Conservation (phyloP, 179 eudicot species). For the Beta lomatogona region DNA sequence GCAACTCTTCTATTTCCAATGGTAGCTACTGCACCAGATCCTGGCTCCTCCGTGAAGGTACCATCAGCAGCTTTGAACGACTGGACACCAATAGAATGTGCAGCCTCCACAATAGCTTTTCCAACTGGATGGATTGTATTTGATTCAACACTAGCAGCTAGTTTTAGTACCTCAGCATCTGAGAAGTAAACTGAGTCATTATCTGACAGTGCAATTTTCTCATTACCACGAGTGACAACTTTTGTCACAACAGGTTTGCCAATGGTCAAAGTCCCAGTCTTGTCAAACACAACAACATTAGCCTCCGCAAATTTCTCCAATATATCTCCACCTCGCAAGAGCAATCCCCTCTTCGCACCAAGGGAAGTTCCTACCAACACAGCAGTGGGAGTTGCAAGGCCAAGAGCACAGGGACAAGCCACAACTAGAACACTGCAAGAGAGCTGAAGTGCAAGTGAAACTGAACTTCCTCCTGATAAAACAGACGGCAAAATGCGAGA, state of each 20-base stretch:
- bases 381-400: slow-evolving; percentile 99
- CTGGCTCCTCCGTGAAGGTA: slow-evolving; percentile 92
- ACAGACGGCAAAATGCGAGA: slow-evolving; percentile 67
- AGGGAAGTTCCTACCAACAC: slow-evolving; percentile 99
- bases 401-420: slow-evolving; percentile 99
- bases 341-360: slow-evolving; percentile 93
- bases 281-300: slow-evolving; percentile 85
- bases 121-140: slow-evolving; percentile 98
- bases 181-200: slow-evolving; percentile 38
- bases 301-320: slow-evolving; percentile 85
- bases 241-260: slow-evolving; percentile 91
- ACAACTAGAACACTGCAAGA: slow-evolving; percentile 98
- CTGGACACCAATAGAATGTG: slow-evolving; percentile 52
- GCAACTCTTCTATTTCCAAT: slow-evolving; percentile 62
- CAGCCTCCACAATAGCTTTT: slow-evolving; percentile 93
- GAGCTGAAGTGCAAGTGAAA: slow-evolving; percentile 93
- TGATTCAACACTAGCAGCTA: slow-evolving; percentile 94
- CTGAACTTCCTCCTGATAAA: slow-evolving; percentile 65
- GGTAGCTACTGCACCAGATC: slow-evolving; percentile 89
- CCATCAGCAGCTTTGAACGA: slow-evolving; percentile 71
- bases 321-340: slow-evolving; percentile 93
- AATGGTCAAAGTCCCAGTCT: slow-evolving; percentile 93
- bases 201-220: slow-evolving; percentile 30
- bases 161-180: slow-evolving; percentile 64
- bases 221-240: slow-evolving; percentile 53